phyloP scores from a whole-genome alignment of 257 asterid genomes.

The Dorcoceras hygrometricum region DNA sequence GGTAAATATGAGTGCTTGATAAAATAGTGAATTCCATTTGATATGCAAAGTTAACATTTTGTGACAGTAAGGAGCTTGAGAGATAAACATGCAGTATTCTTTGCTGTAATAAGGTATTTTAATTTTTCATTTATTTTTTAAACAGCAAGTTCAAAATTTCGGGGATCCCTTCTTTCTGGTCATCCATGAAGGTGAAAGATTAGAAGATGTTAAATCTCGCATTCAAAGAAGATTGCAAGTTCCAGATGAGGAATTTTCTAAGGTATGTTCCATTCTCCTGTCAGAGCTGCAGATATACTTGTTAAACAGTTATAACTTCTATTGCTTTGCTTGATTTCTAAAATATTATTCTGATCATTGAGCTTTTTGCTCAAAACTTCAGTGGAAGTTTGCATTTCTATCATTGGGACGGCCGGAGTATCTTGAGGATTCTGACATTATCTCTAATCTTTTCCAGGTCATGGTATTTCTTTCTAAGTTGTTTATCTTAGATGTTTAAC shows the following conservation, averaged over 20 bases:
- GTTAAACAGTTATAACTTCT: slow-evolving; percentile 1
- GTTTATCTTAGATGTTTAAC: slow-evolving; percentile 1
- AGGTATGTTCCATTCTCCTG: slow-evolving; percentile 32
- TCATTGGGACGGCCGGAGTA: slow-evolving; percentile 73
- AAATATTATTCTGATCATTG: slow-evolving; percentile 1
- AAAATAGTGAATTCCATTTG: background rate
- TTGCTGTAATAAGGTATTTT: background rate
- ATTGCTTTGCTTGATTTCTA: background rate
- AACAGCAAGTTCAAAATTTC: slow-evolving; percentile 57
- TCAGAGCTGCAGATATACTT: slow-evolving; percentile 10
- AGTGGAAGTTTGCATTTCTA: slow-evolving; percentile 78
- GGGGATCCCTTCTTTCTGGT: slow-evolving; percentile 60
- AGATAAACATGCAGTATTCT: background rate
- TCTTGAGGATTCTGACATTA: slow-evolving; percentile 64
- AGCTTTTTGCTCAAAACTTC: slow-evolving; percentile 17
- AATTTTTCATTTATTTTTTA: background rate
- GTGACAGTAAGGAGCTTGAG: background rate
- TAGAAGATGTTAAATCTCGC: slow-evolving; percentile 48
- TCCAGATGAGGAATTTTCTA: slow-evolving; percentile 52
- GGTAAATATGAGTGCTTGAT: slow-evolving; percentile 41
- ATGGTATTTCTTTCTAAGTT: slow-evolving; percentile 10
- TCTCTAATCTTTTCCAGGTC: slow-evolving; percentile 75
- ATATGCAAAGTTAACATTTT: background rate
- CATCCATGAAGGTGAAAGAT: slow-evolving; percentile 56
- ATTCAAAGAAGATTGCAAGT: slow-evolving; percentile 56